Evolutionary conservation across 1,139 yeast species (phyloP), one percentile per base, ranked within the genome.

Genomic region (Geotrichum cucujoidarum): DNA sequence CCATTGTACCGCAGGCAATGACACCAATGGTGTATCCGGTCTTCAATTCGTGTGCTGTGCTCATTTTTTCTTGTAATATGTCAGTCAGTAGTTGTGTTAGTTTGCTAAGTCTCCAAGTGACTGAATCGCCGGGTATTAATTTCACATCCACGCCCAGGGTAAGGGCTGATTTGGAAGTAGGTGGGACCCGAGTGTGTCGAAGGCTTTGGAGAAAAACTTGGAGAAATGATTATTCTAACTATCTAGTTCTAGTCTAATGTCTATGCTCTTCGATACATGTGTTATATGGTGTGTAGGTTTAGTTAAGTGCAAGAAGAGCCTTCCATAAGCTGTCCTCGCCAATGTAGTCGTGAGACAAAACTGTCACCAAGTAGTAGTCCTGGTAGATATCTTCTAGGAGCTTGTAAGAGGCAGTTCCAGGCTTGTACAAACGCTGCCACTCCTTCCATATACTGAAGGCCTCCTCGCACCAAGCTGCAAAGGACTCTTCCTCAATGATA

Each of bases 1-100:
- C 97, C 92, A 92, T 87, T 49, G 87, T 90, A 50, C 99, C 99
- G 60, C 95, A 81, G 39, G 97, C 99, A 50, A 92, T 74, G 24
- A 92, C 82, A 16, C 94, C 77, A 49, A 92, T 71, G 3, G 92
- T 84, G 65, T 77, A 80, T 51, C 75, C 74, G 52, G 70, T 60
- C 47, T 56, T 51, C 22, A 63, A 43, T 10, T 45, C 53, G 27
- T 40, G 44, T 29, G 43, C 48, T 6, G 27, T 6, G 27, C 27
- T 24, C 27, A 24, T 24, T 24, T 24, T 24, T 6, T 6, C 27
- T 24, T 6, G 27, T 24, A n/a, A n/a, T n/a, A n/a, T n/a, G n/a
- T n/a, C n/a, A n/a, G n/a, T n/a, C n/a, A n/a, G n/a, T n/a, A n/a
- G n/a, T n/a, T n/a, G n/a, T n/a, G n/a, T n/a, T n/a, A n/a, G n/a